Percentiles rank a stretch among this genome's conserved stretches.
These are phyloP conservation scores for Albatrellus ellisii DNA, from an alignment of 768 basidiomycete species.

Conservation along the genomic window DNA sequence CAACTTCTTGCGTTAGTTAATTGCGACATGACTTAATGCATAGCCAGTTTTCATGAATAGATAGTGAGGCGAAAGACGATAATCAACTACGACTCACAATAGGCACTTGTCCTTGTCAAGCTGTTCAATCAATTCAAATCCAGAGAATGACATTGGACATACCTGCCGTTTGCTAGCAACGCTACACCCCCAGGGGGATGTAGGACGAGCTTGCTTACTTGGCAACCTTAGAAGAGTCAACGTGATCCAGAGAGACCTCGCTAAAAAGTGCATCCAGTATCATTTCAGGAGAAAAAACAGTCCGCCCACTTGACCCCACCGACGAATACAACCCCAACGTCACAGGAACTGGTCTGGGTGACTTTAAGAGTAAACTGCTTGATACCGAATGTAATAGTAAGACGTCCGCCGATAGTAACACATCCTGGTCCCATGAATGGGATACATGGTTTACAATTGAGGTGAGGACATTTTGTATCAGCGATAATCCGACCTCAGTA, in stretches of 20 bases:
- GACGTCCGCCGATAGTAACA: slow-evolving; percentile 23
- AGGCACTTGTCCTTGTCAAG: slow-evolving; percentile 38
- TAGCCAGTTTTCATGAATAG: slow-evolving; percentile 87
- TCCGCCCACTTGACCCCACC: slow-evolving; percentile 23
- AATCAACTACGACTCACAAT: slow-evolving; percentile 22
- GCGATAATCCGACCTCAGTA: slow-evolving; percentile 36
- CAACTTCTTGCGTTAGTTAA: slow-evolving; percentile 16
- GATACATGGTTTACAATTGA: slow-evolving; percentile 39
- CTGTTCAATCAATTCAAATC: slow-evolving; percentile 61
- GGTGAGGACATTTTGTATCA: slow-evolving; percentile 50
- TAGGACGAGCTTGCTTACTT: slow-evolving; percentile 35
- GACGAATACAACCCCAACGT: slow-evolving; percentile 20
- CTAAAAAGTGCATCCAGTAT: slow-evolving; percentile 22
- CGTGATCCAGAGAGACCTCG: slow-evolving; percentile 22
- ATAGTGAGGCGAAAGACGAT: slow-evolving; percentile 18
- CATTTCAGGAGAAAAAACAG: slow-evolving; percentile 22
- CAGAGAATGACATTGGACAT: slow-evolving; percentile 17
- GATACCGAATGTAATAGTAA: slow-evolving; percentile 37
- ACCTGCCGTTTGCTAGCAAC: slow-evolving; percentile 80
- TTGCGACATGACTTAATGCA: slow-evolving; percentile 36
- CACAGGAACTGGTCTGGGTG: slow-evolving; percentile 26
- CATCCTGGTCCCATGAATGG: slow-evolving; percentile 4
- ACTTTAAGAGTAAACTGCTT: slow-evolving; percentile 25
- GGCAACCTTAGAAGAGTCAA: slow-evolving; percentile 23
- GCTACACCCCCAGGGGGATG: slow-evolving; percentile 47